Evolutionary conservation across 2,329 filamentous ascomycete species (phyloP).

Genomic region (Macrophomina tecta): DNA sequence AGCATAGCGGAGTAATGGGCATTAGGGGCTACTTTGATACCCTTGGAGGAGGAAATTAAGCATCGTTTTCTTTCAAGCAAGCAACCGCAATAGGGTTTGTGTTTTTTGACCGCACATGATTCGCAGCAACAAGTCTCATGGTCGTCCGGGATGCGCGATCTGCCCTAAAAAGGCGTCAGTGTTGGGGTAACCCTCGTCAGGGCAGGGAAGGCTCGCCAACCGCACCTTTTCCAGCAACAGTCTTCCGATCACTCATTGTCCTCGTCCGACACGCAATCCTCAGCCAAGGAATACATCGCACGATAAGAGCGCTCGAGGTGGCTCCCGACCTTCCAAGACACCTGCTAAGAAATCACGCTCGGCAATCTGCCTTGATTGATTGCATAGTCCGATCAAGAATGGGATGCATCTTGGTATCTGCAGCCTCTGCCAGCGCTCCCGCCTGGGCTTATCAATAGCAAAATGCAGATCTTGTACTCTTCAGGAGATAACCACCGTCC

Average conservation of each 20-base stretch:
- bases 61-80: neutral
- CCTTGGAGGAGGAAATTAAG: neutral
- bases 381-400: conserved; percentile 11
- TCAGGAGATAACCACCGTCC: neutral
- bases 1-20: neutral
- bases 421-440: neutral
- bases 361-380: conserved; percentile 7
- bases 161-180: conserved; percentile 19
- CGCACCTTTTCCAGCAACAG: conserved; percentile 6
- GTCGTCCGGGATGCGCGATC: neutral
- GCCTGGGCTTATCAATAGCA: conserved; percentile 1
- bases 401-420: conserved; percentile 14
- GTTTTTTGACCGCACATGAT: no score
- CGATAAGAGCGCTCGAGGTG: neutral
- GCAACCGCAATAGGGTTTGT: no score
- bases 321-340: neutral
- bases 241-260: conserved; percentile 15
- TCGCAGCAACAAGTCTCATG: neutral
- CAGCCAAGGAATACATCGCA: neutral
- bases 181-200: neutral
- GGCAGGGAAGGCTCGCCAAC: conserved; percentile 16
- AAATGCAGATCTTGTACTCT: neutral
- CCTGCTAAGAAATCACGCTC: neutral
- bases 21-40: neutral
- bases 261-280: conserved; percentile 4